Base-by-base conservation (phyloP, 805 yeast genomes). In the Candida takata region DNA sequence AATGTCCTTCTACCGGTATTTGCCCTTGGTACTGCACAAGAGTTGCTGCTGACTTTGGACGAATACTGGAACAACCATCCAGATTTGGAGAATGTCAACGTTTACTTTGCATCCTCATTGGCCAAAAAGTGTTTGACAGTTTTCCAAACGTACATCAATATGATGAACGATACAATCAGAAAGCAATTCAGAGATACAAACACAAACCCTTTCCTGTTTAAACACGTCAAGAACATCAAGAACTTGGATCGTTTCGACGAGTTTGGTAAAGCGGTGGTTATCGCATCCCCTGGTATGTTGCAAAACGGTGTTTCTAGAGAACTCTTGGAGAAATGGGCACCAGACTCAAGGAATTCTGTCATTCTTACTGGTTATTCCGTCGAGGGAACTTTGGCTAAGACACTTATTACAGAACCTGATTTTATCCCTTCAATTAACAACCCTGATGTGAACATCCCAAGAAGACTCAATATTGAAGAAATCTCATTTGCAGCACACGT, bases 401-500 rank as follows among this genome's bases (percentile, higher is more conserved):
- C 74, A 36, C 65, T 92, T 19, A 65, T 92, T 44, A 75, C 86
- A 18, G 97, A 88, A 49, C 98, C 99, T 1, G 74, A 76, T 26
- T 83, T 85, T n/a, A 85, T 92, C 33, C 94, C 92, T 2, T 81
- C 97, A 0, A 64, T 77, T 17, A 64, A 69, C n/a, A 85, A 84
- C 46, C 84, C 95, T 0, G 96, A 87, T 42, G 63, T 79, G 14
- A 73, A 77, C 40, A 81, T 92, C 27, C 97, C 97, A 5, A 76
- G 98, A 52, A 70, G 97, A 44, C 62, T 94, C 37, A 74, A 73
- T 31, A 79, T 92, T 13, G 97, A 90, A 45, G 99, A 92, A 58
- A 81, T 92, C 4, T 88, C 97, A 2, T 92, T 92, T 68, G 97
- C 98, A n/a, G 99, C 99, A 0, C 99, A 92, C 60, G 99, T 92